These are phyloP conservation scores for Russula virescens DNA, from an alignment of 768 basidiomycete genomes.

Conservation along the genomic window DNA sequence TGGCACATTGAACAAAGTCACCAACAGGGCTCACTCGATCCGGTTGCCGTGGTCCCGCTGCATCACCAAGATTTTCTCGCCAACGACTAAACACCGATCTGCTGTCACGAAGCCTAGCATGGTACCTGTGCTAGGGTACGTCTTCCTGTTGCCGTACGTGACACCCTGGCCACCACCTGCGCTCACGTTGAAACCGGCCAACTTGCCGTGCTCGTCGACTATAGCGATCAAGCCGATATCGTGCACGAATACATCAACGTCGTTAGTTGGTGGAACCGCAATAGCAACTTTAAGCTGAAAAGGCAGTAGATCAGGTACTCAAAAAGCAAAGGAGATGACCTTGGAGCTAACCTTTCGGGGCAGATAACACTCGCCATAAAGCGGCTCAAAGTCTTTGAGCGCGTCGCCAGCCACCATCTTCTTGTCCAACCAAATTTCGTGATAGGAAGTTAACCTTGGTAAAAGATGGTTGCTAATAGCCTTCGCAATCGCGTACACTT, in stretches of 20 bases:
- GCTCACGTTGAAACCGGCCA: conserved; percentile 90
- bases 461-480: conserved; percentile 79
- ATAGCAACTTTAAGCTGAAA: conserved; percentile 95
- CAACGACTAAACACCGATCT: conserved; percentile 79
- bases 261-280: conserved; percentile 93
- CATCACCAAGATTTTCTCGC: conserved; percentile 89
- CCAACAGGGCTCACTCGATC: conserved; percentile 55
- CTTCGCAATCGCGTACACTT: conserved; percentile 81
- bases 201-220: conserved; percentile 62
- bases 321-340: conserved; percentile 4
- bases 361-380: conserved; percentile 97
- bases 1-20: neutral
- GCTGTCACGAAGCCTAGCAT: conserved; percentile 89
- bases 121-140: conserved; percentile 85
- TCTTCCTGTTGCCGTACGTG: conserved; percentile 98
- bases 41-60: conserved; percentile 97
- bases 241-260: conserved; percentile 92
- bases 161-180: conserved; percentile 99
- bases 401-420: conserved; percentile 93
- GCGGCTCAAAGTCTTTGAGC: conserved; percentile 88
- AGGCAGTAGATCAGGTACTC: conserved; percentile 7
- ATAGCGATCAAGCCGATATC: conserved; percentile 98
- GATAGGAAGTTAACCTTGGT: conserved; percentile 88
- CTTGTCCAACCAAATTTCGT: conserved; percentile 99
- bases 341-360: conserved; percentile 70